phyloP scores from a whole-genome alignment of 345 rosid species.

The Heritiera littoralis region DNA sequence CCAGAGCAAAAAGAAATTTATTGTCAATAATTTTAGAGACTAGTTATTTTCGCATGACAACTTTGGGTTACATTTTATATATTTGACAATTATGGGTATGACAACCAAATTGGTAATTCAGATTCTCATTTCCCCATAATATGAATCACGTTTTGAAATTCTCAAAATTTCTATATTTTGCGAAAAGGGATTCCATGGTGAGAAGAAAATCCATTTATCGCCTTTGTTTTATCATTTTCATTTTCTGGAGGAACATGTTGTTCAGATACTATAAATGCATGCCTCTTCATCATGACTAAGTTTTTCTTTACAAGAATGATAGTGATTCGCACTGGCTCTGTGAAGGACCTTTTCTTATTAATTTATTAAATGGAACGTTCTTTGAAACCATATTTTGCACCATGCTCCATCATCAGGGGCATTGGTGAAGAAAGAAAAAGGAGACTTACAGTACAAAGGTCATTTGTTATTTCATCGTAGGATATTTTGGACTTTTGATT shows the following conservation, averaged over 20 bases:
- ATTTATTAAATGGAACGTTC: background rate
- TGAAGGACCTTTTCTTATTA: background rate
- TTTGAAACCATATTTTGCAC: background rate
- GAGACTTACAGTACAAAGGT: slow-evolving; percentile 80
- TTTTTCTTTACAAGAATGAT: background rate
- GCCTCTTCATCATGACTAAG: background rate
- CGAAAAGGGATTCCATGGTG: background rate
- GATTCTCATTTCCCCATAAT: background rate
- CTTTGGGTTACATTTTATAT: background rate
- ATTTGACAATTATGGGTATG: background rate
- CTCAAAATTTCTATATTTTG: background rate
- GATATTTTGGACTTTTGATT: slow-evolving; percentile 70
- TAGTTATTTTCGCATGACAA: background rate
- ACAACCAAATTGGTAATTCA: background rate
- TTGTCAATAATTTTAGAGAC: background rate
- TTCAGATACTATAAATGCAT: background rate
- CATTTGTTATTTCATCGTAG: slow-evolving; percentile 76
- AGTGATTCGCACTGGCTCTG: background rate
- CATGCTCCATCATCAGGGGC: background rate
- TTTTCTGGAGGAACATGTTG: background rate
- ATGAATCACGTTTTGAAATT: background rate
- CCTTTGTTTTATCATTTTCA: background rate
- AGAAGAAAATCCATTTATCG: background rate
- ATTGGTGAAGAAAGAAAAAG: slow-evolving; percentile 11
- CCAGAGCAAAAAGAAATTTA: background rate